Conservation (phyloP, 208 protist genomes). For the Leishmania amazonensis region DNA sequence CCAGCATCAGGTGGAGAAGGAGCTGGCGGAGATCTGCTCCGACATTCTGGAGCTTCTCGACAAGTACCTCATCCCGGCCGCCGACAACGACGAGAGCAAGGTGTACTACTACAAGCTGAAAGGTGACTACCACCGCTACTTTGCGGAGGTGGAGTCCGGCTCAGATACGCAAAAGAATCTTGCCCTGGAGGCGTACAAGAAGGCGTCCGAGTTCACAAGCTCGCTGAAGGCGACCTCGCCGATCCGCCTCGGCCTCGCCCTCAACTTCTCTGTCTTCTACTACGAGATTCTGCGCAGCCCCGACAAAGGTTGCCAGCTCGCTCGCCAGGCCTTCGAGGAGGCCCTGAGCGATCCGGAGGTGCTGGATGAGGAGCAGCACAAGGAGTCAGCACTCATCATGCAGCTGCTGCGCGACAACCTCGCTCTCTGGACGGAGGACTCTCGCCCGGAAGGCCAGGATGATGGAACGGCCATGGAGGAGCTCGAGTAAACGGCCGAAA, state of each 20-base stretch:
- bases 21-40: conserved; percentile 97
- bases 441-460: conserved; percentile 78
- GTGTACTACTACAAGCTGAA: conserved; percentile 97
- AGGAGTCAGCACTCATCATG: conserved; percentile 99
- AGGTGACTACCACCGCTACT: conserved; percentile 97
- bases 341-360: conserved; percentile 97
- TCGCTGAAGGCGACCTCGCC: conserved; percentile 94
- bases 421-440: conserved; percentile 97
- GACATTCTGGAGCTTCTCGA: conserved; percentile 97
- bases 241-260: conserved; percentile 98
- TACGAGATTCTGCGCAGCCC: conserved; percentile 99
- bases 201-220: conserved; percentile 81
- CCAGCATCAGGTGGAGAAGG: conserved; percentile 96
- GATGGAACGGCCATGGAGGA: conserved; percentile 89
- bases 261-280: conserved; percentile 99
- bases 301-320: conserved; percentile 96
- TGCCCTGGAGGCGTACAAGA: conserved; percentile 90
- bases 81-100: conserved; percentile 82
- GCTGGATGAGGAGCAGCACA: conserved; percentile 98
- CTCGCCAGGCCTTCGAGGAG: conserved; percentile 98
- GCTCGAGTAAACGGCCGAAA: conserved; percentile 61
- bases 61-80: conserved; percentile 94
- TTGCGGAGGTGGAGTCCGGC: conserved; percentile 93
- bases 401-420: conserved; percentile 99
- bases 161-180: conserved; percentile 88